phyloP scores from a whole-genome alignment of 164 flowering plant genomes.

The Macadamia tetraphylla region DNA sequence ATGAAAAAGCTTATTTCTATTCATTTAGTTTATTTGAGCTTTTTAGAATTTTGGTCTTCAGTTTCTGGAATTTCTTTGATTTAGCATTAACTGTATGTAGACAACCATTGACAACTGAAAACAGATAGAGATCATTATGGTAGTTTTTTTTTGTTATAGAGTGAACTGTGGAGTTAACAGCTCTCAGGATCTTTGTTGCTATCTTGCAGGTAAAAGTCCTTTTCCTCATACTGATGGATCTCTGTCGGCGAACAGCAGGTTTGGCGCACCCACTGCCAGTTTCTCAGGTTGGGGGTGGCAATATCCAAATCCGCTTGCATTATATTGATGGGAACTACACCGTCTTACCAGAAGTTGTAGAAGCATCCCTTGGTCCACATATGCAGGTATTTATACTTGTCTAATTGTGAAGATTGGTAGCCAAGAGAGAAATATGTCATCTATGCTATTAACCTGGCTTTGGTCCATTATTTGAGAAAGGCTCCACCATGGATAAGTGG shows the following conservation, averaged over 20 bases:
- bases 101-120: neutral
- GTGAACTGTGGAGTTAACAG: neutral
- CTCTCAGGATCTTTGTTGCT: neutral
- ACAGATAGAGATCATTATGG: neutral
- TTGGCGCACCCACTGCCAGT: constrained; percentile 78
- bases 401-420: neutral
- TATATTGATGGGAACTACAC: constrained; percentile 97
- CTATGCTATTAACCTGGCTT: too few species aligned
- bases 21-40: neutral
- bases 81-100: neutral
- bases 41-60: neutral
- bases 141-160: neutral
- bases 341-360: constrained; percentile 94
- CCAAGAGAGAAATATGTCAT: too few species aligned
- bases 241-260: constrained; percentile 70
- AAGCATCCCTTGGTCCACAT: constrained; percentile 97
- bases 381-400: constrained; percentile 71
- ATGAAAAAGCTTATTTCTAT: neutral
- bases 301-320: constrained; percentile 86
- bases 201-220: constrained; percentile 82
- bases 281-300: constrained; percentile 90
- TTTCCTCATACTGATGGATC: constrained; percentile 89
- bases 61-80: neutral
- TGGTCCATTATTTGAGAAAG: neutral
- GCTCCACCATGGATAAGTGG: neutral